A percentile compares a stretch with the other conserved stretches of the same genome.
Evolutionary conservation across 139 green algal genomes (phyloP).

Genomic region (Closterium sp.): DNA sequence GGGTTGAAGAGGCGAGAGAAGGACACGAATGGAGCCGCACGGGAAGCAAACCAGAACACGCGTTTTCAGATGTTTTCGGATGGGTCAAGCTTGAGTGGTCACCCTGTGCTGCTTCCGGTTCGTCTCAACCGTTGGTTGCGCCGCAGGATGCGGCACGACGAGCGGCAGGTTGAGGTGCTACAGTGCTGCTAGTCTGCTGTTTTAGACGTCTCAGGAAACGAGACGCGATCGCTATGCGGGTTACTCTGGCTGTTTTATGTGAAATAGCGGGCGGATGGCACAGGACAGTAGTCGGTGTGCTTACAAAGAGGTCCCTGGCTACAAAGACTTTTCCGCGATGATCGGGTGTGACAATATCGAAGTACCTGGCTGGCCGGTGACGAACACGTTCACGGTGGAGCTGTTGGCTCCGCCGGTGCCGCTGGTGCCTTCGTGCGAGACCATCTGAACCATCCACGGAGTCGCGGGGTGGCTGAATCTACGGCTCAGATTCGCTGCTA

Average conservation of each 20-base stretch:
- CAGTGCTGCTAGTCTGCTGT: too few species aligned
- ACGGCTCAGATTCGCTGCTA: background rate
- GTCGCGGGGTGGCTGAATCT: background rate
- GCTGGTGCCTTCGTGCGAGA: background rate
- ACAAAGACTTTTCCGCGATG: too few species aligned
- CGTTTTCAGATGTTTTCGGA: background rate
- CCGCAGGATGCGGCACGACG: too few species aligned
- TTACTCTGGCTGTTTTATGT: background rate
- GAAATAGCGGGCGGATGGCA: background rate
- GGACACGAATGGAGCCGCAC: too few species aligned
- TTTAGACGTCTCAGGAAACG: background rate
- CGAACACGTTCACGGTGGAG: background rate
- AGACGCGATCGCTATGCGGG: background rate
- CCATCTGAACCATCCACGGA: background rate
- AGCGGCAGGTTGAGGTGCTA: too few species aligned
- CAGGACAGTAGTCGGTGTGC: too few species aligned
- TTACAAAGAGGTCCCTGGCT: too few species aligned
- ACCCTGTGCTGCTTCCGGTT: background rate
- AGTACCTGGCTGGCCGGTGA: background rate
- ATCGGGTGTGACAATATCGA: background rate
- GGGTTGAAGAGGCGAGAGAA: too few species aligned
- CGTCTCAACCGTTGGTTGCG: too few species aligned
- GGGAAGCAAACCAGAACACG: background rate
- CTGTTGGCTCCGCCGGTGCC: background rate
- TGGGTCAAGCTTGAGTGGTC: too few species aligned